phyloP scores from a whole-genome alignment of 306 rosid species.

The Amphicarpaea edgeworthii region DNA sequence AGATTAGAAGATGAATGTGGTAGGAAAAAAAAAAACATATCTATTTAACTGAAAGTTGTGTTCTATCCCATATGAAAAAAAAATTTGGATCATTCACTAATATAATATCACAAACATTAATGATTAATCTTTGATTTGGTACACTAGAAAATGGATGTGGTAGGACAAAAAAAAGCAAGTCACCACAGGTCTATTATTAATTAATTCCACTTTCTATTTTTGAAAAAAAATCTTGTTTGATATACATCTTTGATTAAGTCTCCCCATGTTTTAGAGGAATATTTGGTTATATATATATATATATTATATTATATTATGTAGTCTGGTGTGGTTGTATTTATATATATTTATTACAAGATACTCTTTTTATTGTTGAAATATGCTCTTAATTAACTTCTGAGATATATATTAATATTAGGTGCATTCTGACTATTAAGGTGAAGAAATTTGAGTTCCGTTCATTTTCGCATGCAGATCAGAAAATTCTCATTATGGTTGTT shows the following conservation, averaged over 20 bases:
- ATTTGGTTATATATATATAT: slow-evolving; percentile 23
- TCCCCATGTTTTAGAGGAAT: slow-evolving; percentile 30
- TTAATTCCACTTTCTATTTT: not conserved
- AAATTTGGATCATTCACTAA: too few relatives aligned
- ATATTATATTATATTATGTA: slow-evolving; percentile 25
- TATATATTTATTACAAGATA: not conserved
- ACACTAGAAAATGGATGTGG: too few relatives aligned
- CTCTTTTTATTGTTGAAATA: slow-evolving; percentile 25
- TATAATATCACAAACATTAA: too few relatives aligned
- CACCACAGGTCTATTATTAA: not conserved
- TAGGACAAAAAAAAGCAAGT: too few relatives aligned
- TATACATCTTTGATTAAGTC: slow-evolving; percentile 33
- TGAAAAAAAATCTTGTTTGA: not conserved
- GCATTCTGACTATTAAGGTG: not conserved
- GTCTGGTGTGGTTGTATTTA: slow-evolving; percentile 25
- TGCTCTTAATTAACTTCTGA: not conserved
- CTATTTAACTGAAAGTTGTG: too few relatives aligned
- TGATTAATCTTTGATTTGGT: too few relatives aligned
- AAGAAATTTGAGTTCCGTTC: slow-evolving; percentile 29
- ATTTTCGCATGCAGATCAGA: not conserved
- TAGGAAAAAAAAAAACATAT: too few relatives aligned
- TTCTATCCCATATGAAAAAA: too few relatives aligned
- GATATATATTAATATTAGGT: slow-evolving; percentile 17
- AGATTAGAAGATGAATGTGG: too few relatives aligned
- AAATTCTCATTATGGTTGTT: slow-evolving; percentile 28